These are phyloP conservation scores for Fusarium sulawesiense DNA, from an alignment of 2,329 filamentous ascomycete species.

Conservation along the genomic window DNA sequence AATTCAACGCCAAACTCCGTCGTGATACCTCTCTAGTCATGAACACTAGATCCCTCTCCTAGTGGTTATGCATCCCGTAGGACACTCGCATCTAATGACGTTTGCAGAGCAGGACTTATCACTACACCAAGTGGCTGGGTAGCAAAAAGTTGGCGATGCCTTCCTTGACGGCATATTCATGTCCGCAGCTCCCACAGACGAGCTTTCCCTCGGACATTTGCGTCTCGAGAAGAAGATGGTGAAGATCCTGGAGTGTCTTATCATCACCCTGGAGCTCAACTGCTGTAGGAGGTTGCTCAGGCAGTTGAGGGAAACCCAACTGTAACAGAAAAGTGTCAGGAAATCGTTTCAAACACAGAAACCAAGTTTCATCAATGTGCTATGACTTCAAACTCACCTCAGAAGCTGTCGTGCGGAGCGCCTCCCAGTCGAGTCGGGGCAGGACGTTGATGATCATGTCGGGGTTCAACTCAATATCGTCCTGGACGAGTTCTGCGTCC, in stretches of 20 bases:
- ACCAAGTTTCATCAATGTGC: not conserved
- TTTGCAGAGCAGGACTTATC: not conserved
- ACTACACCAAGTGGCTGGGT: slow-evolving; percentile 85
- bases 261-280: slow-evolving; percentile 74
- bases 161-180: slow-evolving; percentile 94
- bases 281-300: slow-evolving; percentile 70
- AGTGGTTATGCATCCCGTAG: slow-evolving; percentile 2
- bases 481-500: slow-evolving; percentile 90
- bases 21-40: slow-evolving; percentile 24
- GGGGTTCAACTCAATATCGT: slow-evolving; percentile 84
- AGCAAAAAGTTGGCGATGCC: slow-evolving; percentile 97
- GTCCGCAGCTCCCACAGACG: slow-evolving; percentile 89
- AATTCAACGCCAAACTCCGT: slow-evolving; percentile 45
- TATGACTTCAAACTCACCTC: slow-evolving; percentile 68
- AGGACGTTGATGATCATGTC: slow-evolving; percentile 86
- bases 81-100: not conserved
- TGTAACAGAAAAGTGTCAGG: slow-evolving; percentile 51
- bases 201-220: slow-evolving; percentile 89
- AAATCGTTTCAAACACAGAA: slow-evolving; percentile 3
- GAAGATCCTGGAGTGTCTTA: slow-evolving; percentile 79
- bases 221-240: slow-evolving; percentile 87
- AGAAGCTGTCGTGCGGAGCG: slow-evolving; percentile 76
- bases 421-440: slow-evolving; percentile 88
- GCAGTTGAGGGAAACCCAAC: slow-evolving; percentile 83
- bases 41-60: not conserved